These are phyloP conservation scores for Gentiana macrophylla DNA, from an alignment of 257 asterid genomes.

Conservation along the genomic window DNA sequence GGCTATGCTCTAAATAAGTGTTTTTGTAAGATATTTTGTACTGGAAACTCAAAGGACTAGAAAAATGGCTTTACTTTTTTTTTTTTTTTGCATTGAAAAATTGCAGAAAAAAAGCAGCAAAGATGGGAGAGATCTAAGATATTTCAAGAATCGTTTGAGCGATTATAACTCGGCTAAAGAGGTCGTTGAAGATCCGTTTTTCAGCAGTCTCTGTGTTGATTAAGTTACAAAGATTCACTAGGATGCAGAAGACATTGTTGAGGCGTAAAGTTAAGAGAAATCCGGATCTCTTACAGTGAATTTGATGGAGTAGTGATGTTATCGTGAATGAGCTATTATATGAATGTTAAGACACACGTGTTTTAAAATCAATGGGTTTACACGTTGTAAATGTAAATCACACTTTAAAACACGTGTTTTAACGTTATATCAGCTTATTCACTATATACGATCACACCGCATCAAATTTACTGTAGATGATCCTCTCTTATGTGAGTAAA, in stretches of 20 bases:
- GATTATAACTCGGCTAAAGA: slow-evolving; percentile 70
- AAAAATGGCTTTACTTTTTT: background rate
- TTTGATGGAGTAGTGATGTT: too few species aligned
- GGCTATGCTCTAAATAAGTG: background rate
- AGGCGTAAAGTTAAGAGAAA: too few species aligned
- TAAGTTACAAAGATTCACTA: background rate
- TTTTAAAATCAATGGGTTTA: background rate
- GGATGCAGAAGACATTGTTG: too few species aligned
- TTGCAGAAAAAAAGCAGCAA: slow-evolving; percentile 59
- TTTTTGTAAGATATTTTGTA: background rate
- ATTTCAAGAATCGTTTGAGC: slow-evolving; percentile 60
- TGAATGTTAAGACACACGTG: slow-evolving; percentile 14
- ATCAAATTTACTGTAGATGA: too few species aligned
- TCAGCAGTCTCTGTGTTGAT: slow-evolving; percentile 31
- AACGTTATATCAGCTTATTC: too few species aligned
- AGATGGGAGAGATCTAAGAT: slow-evolving; percentile 63
- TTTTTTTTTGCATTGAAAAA: background rate
- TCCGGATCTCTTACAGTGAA: too few species aligned
- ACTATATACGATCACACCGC: too few species aligned
- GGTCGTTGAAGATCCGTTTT: slow-evolving; percentile 56
- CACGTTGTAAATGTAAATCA: too few species aligned
- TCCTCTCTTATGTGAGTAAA: too few species aligned
- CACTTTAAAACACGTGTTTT: too few species aligned
- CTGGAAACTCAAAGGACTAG: background rate
- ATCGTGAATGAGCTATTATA: too few species aligned